Percentiles rank a stretch among this genome's conserved stretches.
Evolutionary conservation across 306 rosid genomes (phyloP).

Genomic region (Trifolium pratense): DNA sequence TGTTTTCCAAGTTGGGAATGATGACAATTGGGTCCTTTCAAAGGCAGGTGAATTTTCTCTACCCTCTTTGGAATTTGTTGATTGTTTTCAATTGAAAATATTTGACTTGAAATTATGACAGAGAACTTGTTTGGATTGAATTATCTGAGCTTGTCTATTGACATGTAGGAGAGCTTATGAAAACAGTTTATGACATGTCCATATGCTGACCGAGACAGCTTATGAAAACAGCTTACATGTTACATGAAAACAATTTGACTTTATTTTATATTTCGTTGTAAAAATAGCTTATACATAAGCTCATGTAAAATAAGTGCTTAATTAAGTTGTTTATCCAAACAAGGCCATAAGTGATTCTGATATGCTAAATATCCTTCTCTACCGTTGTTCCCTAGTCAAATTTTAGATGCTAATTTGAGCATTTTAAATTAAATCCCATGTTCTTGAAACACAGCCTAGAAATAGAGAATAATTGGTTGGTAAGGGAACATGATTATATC

Average conservation of each 20-base stretch:
- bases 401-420: neutral
- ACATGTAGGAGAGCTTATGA: too few species aligned
- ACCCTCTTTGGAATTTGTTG: neutral
- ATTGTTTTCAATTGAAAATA: neutral
- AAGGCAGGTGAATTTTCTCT: constrained; percentile 39
- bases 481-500: neutral
- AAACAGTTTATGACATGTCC: too few species aligned
- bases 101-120: neutral
- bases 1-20: constrained; percentile 59
- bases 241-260: too few species aligned
- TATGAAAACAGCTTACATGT: too few species aligned
- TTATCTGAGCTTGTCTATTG: too few species aligned
- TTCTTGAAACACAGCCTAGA: neutral
- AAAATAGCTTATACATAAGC: too few species aligned
- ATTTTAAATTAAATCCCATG: neutral
- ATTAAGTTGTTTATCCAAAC: neutral
- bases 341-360: neutral
- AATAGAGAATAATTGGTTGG: neutral
- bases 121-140: too few species aligned
- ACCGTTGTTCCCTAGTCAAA: neutral
- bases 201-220: too few species aligned
- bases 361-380: neutral
- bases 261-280: too few species aligned
- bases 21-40: constrained; percentile 65
- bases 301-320: neutral